Conservation (phyloP, 345 rosid species). For the Kandelia obovata region DNA sequence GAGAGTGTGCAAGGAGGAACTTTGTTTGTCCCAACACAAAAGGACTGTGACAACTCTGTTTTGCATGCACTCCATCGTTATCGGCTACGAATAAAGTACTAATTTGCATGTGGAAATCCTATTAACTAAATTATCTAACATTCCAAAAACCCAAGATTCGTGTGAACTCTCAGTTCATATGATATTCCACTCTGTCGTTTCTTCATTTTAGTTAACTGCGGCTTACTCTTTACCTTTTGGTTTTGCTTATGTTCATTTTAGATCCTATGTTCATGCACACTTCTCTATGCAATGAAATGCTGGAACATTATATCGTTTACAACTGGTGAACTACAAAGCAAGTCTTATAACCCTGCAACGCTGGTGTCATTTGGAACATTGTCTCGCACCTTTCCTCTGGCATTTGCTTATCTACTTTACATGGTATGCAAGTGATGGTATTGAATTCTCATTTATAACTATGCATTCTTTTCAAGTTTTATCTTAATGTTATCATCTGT, state of each 20-base stretch:
- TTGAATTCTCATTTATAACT: not conserved
- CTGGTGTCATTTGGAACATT: conserved; percentile 18
- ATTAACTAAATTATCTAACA: not conserved
- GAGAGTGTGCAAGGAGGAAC: no score
- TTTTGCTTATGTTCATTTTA: conserved; percentile 3
- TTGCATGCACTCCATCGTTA: no score
- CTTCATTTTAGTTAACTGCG: not conserved
- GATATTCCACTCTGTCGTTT: not conserved
- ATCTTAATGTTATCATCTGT: not conserved
- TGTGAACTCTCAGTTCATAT: not conserved
- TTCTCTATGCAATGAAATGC: conserved; percentile 21
- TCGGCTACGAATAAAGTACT: no score
- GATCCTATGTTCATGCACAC: conserved; percentile 22
- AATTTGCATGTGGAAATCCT: no score
- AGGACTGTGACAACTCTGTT: no score
- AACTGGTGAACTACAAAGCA: conserved; percentile 9
- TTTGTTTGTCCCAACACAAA: no score
- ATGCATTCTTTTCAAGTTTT: not conserved
- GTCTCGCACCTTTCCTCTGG: conserved; percentile 23
- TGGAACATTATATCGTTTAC: conserved; percentile 25
- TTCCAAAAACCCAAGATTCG: not conserved
- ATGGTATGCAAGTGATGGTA: conserved; percentile 13
- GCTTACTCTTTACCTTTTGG: not conserved
- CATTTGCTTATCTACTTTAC: conserved; percentile 23
- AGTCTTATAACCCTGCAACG: conserved; percentile 9